phyloP scores from a whole-genome alignment of 176 grass and related monocot genomes.

The Triticum aestivum region DNA sequence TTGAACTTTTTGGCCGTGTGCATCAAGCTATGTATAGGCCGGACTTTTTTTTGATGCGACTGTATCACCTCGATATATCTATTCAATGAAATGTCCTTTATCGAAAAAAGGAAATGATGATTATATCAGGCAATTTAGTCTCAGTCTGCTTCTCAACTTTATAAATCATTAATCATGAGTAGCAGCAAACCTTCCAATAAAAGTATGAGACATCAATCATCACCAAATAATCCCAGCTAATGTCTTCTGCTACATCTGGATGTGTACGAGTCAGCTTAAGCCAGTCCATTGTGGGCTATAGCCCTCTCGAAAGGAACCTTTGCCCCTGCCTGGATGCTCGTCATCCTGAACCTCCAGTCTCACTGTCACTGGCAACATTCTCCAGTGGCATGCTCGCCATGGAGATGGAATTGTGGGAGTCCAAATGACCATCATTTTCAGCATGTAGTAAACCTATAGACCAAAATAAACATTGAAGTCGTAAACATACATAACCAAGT shows the following conservation, averaged over 20 bases:
- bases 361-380: slow-evolving; percentile 11
- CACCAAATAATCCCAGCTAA: neutral
- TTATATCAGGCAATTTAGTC: neutral
- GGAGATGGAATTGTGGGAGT: slow-evolving; percentile 61
- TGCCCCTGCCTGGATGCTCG: neutral
- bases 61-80: no score
- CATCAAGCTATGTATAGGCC: no score
- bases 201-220: neutral
- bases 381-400: slow-evolving; percentile 52
- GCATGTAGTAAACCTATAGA: slow-evolving; percentile 46
- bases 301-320: no score
- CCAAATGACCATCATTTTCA: slow-evolving; percentile 45
- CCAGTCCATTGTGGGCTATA: no score
- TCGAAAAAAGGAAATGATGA: neutral
- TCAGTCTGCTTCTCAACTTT: neutral
- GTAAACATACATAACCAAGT: neutral
- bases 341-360: neutral
- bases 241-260: slow-evolving; percentile 68
- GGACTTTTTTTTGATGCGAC: no score
- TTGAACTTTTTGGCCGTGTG: no score
- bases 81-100: no score
- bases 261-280: slow-evolving; percentile 23
- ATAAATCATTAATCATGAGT: neutral
- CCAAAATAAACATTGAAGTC: neutral
- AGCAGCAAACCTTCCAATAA: slow-evolving; percentile 1